Base-by-base conservation (phyloP, 129 eudicot species). In the Pulicaria dysenterica region DNA sequence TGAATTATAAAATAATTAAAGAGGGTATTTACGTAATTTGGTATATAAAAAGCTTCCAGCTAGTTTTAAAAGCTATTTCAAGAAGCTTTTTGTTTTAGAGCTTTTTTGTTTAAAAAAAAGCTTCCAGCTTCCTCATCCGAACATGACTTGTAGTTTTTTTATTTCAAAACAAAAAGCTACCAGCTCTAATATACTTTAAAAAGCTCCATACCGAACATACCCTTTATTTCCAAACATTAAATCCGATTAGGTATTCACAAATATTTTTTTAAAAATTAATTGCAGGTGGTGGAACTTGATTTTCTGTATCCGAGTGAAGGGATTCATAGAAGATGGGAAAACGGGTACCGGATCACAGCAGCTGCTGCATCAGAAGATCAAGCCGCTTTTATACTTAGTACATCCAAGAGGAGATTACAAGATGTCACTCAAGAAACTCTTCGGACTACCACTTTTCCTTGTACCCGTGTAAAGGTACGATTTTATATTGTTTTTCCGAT, bases 271-370 rank as follows among this genome's bases (percentile, higher is more conserved):
- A 7, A 50, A 50, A 48, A 48, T n/a, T 8, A 2, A 31, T 13
- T 12, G 1, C 70, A 89, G 96, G 91, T 86, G 37, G 96, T 89
- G 60, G 96, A 89, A 64, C 83, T 89, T 48, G 96, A 89, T 84
- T 89, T 89, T 74, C 83, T 89, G 6, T 89, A 89, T 69, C 96
- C 91, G 7, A 89, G 96, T 76, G 96, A 89, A 65, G 96, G 96
- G 42, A 86, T 89, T 61, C 96, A 89, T 51, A 77, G 83, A 70
- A 84, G 96, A 39, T 89, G 96, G 96, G 96, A 89, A 45, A 67
- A 72, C 71, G 91, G 96, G 47, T 89, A 83, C 53, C 87, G 96
- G 57, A 86, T 89, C 12, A 89, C 96, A 7, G 43, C 91, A 19
- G 87, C 91, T 14, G 96, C 96, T 31, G 96, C 96, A 50, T 83